phyloP scores from a whole-genome alignment of 2,329 filamentous ascomycete species.

The Meredithiella fracta region DNA sequence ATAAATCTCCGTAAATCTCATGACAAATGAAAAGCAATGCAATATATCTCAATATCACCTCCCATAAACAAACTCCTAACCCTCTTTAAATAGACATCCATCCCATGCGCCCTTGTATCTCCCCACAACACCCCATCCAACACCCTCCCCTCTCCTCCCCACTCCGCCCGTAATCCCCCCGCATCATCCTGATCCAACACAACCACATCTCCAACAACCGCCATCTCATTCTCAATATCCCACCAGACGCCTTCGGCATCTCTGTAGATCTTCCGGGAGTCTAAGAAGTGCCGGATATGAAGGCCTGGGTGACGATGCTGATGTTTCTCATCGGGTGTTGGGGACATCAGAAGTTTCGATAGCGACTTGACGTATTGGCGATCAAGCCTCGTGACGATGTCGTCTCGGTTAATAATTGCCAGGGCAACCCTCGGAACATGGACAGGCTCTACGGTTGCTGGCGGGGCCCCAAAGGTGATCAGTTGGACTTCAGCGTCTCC shows the following conservation, averaged over 20 bases:
- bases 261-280: constrained; percentile 6
- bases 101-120: constrained; percentile 1
- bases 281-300: too few species aligned
- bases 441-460: constrained; percentile 35
- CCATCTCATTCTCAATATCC: constrained; percentile 45
- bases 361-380: constrained; percentile 58
- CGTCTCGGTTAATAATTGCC: constrained; percentile 71
- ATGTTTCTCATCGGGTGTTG: constrained; percentile 24
- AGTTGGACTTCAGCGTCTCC: constrained; percentile 37
- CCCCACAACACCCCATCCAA: constrained; percentile 29
- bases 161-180: too few species aligned
- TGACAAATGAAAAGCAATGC: too few species aligned
- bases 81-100: constrained; percentile 5
- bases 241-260: constrained; percentile 26
- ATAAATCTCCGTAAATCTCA: too few species aligned
- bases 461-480: constrained; percentile 71
- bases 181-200: too few species aligned
- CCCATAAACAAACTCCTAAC: neutral
- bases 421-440: constrained; percentile 19
- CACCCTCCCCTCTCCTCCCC: too few species aligned
- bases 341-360: constrained; percentile 50
- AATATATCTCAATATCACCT: too few species aligned
- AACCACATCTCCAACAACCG: constrained; percentile 35
- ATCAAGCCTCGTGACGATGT: constrained; percentile 63
- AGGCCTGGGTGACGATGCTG: constrained; percentile 2